Conservation (phyloP, 768 basidiomycete genomes). For the Roridomyces roridus region DNA sequence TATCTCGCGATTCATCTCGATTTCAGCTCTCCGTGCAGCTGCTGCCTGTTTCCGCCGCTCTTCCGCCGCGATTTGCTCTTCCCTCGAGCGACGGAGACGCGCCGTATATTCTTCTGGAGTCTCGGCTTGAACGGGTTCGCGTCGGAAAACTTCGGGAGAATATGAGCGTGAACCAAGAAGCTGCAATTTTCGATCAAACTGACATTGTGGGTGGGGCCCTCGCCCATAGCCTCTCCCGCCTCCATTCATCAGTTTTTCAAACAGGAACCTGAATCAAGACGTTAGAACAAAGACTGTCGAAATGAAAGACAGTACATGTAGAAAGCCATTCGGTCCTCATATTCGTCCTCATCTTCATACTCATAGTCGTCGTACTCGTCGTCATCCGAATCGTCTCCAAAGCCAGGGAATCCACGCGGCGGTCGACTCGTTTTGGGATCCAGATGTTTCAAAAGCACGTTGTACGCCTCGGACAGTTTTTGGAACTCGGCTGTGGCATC, state of each 20-base stretch:
- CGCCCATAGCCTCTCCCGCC: constrained; percentile 35
- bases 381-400: constrained; percentile 37
- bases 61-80: constrained; percentile 62
- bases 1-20: constrained; percentile 54
- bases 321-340: constrained; percentile 35
- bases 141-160: constrained; percentile 7
- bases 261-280: constrained; percentile 47
- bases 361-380: constrained; percentile 42
- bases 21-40: constrained; percentile 51
- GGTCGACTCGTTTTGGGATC: constrained; percentile 37
- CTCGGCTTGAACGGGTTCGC: constrained; percentile 36
- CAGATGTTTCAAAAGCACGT: constrained; percentile 60
- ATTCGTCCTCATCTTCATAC: constrained; percentile 42
- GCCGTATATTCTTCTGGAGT: constrained; percentile 58
- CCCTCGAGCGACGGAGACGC: constrained; percentile 53
- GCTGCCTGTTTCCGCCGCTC: constrained; percentile 58
- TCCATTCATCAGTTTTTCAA: constrained; percentile 50
- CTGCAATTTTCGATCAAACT: constrained; percentile 12
- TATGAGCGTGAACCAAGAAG: constrained; percentile 9
- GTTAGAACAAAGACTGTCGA: constrained; percentile 3
- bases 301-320: constrained; percentile 48
- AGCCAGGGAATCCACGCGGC: constrained; percentile 10
- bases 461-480: constrained; percentile 71
- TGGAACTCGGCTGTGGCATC: constrained; percentile 76
- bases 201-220: too few relatives aligned